phyloP scores from a whole-genome alignment of 305 asterid species.

The Fraxinus paxiana region DNA sequence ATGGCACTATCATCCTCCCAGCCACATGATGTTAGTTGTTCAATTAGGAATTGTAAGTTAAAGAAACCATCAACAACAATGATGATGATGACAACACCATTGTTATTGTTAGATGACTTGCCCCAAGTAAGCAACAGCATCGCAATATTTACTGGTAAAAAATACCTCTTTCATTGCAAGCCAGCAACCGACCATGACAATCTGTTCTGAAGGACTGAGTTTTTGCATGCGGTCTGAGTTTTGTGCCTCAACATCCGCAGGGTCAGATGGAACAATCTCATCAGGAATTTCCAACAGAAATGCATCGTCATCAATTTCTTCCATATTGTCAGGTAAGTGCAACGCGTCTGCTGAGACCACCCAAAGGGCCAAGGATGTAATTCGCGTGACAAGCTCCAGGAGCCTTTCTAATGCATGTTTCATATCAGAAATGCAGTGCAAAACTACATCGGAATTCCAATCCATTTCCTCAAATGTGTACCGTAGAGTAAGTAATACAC shows the following conservation, averaged over 20 bases:
- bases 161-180: conserved; percentile 98
- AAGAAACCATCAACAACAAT: conserved; percentile 1
- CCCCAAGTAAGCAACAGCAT: conserved; percentile 7
- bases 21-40: conserved; percentile 3
- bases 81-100: conserved; percentile 7
- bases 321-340: conserved; percentile 82
- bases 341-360: conserved; percentile 93
- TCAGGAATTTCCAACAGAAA: conserved; percentile 39
- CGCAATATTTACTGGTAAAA: conserved; percentile 9
- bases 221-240: conserved; percentile 38
- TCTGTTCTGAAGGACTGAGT: conserved; percentile 58
- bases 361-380: conserved; percentile 90
- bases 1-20: conserved; percentile 3
- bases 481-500: conserved; percentile 81
- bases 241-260: conserved; percentile 37
- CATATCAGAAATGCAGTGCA: conserved; percentile 45
- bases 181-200: conserved; percentile 99
- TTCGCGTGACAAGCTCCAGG: conserved; percentile 74
- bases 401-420: conserved; percentile 63
- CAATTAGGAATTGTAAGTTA: conserved; percentile 14
- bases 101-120: conserved; percentile 12
- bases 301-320: conserved; percentile 62
- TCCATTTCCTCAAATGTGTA: conserved; percentile 93
- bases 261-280: conserved; percentile 40
- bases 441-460: conserved; percentile 59